Base-by-base conservation (phyloP, 192 early-diverging fungal genomes). In the Podila verticillata region DNA sequence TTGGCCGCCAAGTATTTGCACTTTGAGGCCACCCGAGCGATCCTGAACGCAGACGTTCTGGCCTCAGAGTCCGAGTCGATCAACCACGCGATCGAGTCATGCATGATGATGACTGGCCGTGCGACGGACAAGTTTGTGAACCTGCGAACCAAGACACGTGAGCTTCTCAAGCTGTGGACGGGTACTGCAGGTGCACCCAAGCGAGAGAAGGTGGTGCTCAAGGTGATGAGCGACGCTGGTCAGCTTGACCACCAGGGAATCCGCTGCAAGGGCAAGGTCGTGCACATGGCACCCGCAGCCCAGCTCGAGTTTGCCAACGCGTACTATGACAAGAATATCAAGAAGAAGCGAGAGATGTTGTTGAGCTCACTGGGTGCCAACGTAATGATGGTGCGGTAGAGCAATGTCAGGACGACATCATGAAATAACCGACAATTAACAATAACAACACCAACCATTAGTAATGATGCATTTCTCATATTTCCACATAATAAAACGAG, bases 51-150 rank as follows among this genome's bases (percentile, higher is more conserved):
- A 7, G 77, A 80, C 20, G 36, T 80, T 2, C 57, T 66, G 10
- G 70, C 77, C 4, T 80, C 77, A 2, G 77, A 80, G 22, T 70
- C 77, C 20, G 77, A 80, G 24, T 80, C 77, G n/a, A 72, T 80
- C 47, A 65, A 80, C 20, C 70, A 63, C 3, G 77, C 77, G 3
- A 66, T 80, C 15, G 77, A 80, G 34, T 30, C 77, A 0, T 80
- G 77, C 32, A 80, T 80, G 77, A 80, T 70, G 29, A 80, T 80
- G 77, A 80, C 77, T 39, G 77, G 77, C 3, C 77, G 77, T 34
- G 39, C 60, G 13, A 80, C 77, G 5, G 77, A 80, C 61, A 80
- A 67, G 65, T 80, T 80, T 68, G 77, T 80, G 20, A 80, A 80
- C 47, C 54, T 80, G 24, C 65, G 77, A 30, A 80, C 77, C 3